These are phyloP conservation scores for Agaricales sp. DNA, from an alignment of 1,284 basidiomycete genomes.

Conservation along the genomic window DNA sequence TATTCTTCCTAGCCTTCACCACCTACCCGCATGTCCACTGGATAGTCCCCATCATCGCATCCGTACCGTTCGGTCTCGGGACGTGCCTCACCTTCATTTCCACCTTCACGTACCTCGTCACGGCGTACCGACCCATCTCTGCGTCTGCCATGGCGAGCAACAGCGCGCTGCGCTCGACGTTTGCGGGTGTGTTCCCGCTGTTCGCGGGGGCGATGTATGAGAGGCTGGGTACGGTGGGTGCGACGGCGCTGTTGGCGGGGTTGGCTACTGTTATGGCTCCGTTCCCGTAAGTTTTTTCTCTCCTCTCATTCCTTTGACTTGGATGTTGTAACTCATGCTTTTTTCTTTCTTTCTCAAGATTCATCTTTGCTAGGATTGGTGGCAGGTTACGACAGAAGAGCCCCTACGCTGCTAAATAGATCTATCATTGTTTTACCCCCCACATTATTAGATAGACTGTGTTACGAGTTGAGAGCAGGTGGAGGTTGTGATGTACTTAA, in stretches of 20 bases:
- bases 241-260: constrained; percentile 67
- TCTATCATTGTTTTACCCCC: too few relatives aligned
- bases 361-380: background rate
- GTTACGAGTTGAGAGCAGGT: too few relatives aligned
- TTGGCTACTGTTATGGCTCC: constrained; percentile 61
- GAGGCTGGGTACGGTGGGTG: constrained; percentile 60
- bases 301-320: background rate
- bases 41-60: constrained; percentile 53
- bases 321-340: background rate
- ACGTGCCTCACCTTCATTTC: constrained; percentile 54
- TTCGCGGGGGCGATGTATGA: constrained; percentile 52
- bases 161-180: constrained; percentile 50
- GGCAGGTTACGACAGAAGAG: background rate
- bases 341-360: background rate
- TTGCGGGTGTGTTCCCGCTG: constrained; percentile 69
- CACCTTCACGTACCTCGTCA: constrained; percentile 64
- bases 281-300: constrained; percentile 42
- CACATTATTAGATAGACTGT: too few relatives aligned
- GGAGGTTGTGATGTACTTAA: too few relatives aligned
- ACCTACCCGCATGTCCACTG: constrained; percentile 44
- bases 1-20: constrained; percentile 58
- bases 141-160: constrained; percentile 73
- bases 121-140: constrained; percentile 68
- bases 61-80: constrained; percentile 54
- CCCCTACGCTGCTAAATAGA: too few relatives aligned